phyloP scores from a whole-genome alignment of 768 basidiomycete species.

The Boletus pseudopeckii region DNA sequence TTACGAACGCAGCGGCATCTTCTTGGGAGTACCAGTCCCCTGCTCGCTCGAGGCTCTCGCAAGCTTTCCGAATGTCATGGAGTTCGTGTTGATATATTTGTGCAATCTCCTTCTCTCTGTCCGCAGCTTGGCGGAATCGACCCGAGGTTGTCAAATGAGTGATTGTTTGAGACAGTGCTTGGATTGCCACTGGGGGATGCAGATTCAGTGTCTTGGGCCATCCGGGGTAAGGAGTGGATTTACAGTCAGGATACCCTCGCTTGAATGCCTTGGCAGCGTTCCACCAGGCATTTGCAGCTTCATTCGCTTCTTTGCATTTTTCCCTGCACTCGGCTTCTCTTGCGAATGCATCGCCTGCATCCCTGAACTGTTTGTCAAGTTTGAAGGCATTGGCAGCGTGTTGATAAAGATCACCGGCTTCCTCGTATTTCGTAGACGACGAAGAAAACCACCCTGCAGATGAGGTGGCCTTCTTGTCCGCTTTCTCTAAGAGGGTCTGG shows the following conservation, averaged over 20 bases:
- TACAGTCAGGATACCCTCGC: slow-evolving; percentile 79
- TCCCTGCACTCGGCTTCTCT: slow-evolving; percentile 94
- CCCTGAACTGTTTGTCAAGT: slow-evolving; percentile 87
- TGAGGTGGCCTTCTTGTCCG: slow-evolving; percentile 87
- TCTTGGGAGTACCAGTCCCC: slow-evolving; percentile 98
- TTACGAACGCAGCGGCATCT: slow-evolving; percentile 87
- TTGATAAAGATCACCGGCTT: slow-evolving; percentile 93
- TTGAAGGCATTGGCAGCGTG: slow-evolving; percentile 93
- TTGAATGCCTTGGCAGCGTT: slow-evolving; percentile 97
- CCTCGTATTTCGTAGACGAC: slow-evolving; percentile 80
- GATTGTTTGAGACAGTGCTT: slow-evolving; percentile 82
- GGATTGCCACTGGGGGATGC: slow-evolving; percentile 69
- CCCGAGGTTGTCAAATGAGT: slow-evolving; percentile 77
- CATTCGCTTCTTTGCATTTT: slow-evolving; percentile 81
- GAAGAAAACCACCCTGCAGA: slow-evolving; percentile 89
- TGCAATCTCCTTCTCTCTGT: slow-evolving; percentile 96
- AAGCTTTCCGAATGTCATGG: slow-evolving; percentile 77
- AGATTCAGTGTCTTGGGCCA: slow-evolving; percentile 8
- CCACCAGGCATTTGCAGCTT: slow-evolving; percentile 99
- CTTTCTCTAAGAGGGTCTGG: slow-evolving; percentile 74
- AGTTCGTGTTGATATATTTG: slow-evolving; percentile 86
- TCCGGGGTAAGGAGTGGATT: slow-evolving; percentile 25
- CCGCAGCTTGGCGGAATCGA: slow-evolving; percentile 95
- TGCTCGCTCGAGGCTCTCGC: slow-evolving; percentile 87
- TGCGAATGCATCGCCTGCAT: slow-evolving; percentile 89